Evolutionary conservation across 176 grass and related monocot species (phyloP), one percentile per base, ranked within the genome.

Genomic region (Oryza longistaminata): DNA sequence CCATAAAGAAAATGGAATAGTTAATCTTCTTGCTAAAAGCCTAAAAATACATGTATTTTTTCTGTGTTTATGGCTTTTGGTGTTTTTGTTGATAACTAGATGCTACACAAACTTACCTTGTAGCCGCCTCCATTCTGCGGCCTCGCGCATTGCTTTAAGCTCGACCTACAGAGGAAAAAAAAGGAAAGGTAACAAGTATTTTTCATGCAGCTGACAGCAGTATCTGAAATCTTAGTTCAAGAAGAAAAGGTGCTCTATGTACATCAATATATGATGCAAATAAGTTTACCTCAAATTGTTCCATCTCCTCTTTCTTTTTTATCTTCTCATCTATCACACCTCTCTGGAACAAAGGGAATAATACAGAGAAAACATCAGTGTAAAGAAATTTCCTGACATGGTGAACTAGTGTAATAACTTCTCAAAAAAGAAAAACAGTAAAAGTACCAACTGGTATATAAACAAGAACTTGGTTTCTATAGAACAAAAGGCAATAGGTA

Each of bases 231-330:
- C 2, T 27, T 60, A 67, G 15, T 24, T 52, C 64, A 35, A 52
- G 0, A 76, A 10, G 15, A 55, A 22, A 43, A 45, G 2, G 73
- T 16, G 70, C 49, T 33, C 31, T 52, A 69, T 68, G 82, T 27
- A 70, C 26, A 84, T 53, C 45, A 50, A 72, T 40, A 64, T 44
- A 69, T 55, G 73, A 55, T 1, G 16, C 25, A 40, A 76, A 78
- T 64, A 87, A 85, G 68, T 77, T 79, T 85, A 93, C 95, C 96
- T 98, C 92, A 73, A 95, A 95, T 76, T 89, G 83, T 80, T 98
- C 93, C 80, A 92, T 92, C 86, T 98, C 96, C 68, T 95, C 96
- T 95, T 95, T 95, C 82, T 76, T 81, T 93, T 98, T 85, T 74
- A 98, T 89, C 76, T 98, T 95, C 27, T 95, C 91, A 55, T 98